A percentile compares a stretch with the other conserved stretches of the same genome.
Conservation (phyloP, 768 basidiomycete species). For the Hemileccinum impolitum region DNA sequence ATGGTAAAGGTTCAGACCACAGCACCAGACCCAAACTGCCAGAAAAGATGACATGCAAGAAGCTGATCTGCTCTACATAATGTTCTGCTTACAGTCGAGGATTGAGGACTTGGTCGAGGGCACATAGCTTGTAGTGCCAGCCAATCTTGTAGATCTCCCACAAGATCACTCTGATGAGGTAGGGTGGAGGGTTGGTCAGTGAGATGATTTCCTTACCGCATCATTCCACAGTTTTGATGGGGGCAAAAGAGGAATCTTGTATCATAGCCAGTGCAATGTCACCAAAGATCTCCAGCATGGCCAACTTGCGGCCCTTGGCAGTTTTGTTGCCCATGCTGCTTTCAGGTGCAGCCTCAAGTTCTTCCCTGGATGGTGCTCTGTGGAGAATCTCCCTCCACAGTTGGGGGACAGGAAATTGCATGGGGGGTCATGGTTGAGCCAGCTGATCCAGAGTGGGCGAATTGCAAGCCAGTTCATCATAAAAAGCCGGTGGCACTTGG, state of each 20-base stretch:
- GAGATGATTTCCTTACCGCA: not conserved
- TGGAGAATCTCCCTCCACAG: conserved; percentile 1
- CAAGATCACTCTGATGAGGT: conserved; percentile 7
- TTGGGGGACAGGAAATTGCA: conserved; percentile 3
- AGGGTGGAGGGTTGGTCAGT: not conserved
- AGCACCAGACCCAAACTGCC: not conserved
- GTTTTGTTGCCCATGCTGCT: not conserved
- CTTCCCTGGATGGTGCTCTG: not conserved
- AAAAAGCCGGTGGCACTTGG: not conserved
- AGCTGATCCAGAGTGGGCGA: conserved; percentile 1
- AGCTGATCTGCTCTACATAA: not conserved
- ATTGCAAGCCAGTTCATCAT: conserved; percentile 11
- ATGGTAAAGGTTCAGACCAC: too few relatives aligned
- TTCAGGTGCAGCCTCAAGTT: not conserved
- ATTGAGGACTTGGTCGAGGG: conserved; percentile 14
- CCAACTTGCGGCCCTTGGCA: conserved; percentile 2
- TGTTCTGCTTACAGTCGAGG: conserved; percentile 6
- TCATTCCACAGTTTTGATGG: not conserved
- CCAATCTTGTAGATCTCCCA: conserved; percentile 20
- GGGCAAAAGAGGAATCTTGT: not conserved
- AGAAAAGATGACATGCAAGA: not conserved
- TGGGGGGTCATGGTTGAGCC: not conserved
- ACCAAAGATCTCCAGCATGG: not conserved
- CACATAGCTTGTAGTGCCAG: conserved; percentile 17
- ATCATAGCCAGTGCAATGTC: not conserved